A percentile compares a stretch with the other conserved stretches of the same genome.
Evolutionary conservation across 345 rosid species (phyloP).

Genomic region (Lepidium sativum): DNA sequence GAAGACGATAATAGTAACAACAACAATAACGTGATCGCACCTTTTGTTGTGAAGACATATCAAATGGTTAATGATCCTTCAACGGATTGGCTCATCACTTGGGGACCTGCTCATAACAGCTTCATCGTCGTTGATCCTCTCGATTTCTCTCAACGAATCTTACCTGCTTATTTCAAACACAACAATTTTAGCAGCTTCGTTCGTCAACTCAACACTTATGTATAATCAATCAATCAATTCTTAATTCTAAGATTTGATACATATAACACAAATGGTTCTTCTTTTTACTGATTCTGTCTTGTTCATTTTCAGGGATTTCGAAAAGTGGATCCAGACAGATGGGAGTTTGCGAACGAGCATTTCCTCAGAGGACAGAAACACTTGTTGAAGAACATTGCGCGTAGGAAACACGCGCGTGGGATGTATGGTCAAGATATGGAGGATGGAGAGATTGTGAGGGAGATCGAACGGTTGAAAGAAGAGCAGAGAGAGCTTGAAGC

Average conservation of each 20-base stretch:
- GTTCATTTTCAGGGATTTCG: slow-evolving; percentile 54
- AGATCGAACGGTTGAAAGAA: slow-evolving; percentile 63
- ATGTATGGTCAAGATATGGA: slow-evolving; percentile 34
- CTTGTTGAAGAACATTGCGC: slow-evolving; percentile 54
- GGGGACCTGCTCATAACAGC: slow-evolving; percentile 78
- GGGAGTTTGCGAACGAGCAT: slow-evolving; percentile 95
- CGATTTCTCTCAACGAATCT: slow-evolving; percentile 65
- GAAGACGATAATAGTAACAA: slow-evolving; percentile 24
- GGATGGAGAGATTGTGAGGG: slow-evolving; percentile 56
- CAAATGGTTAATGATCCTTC: slow-evolving; percentile 85
- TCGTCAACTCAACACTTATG: slow-evolving; percentile 92
- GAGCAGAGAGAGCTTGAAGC: slow-evolving; percentile 58
- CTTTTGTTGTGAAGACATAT: slow-evolving; percentile 80
- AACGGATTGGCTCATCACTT: slow-evolving; percentile 67
- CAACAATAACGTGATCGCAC: slow-evolving; percentile 42
- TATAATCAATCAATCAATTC: slow-evolving; percentile 11
- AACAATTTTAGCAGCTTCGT: slow-evolving; percentile 94
- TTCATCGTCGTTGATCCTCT: slow-evolving; percentile 80
- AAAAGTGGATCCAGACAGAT: slow-evolving; percentile 84
- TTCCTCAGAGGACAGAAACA: slow-evolving; percentile 81
- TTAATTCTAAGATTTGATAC: no score
- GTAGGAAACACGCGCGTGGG: slow-evolving; percentile 57
- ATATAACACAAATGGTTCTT: background rate
- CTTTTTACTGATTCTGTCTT: background rate
- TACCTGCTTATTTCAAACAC: slow-evolving; percentile 93